Evolutionary conservation across 2,329 filamentous ascomycete species (phyloP).

Genomic region (Westerdykella ornata): DNA sequence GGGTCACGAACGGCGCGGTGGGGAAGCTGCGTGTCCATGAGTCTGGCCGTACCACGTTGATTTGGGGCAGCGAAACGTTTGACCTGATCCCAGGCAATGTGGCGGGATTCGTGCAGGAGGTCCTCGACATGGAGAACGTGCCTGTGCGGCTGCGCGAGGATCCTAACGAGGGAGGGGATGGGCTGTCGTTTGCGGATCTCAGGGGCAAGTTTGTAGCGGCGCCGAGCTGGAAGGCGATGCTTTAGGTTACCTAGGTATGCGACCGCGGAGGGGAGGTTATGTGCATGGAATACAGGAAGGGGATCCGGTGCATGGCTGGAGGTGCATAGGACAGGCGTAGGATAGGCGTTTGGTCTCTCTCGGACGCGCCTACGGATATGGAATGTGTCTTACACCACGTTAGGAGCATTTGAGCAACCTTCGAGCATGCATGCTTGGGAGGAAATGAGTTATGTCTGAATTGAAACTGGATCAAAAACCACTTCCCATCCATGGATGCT

Average conservation of each 20-base stretch:
- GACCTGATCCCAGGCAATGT: slow-evolving; percentile 52
- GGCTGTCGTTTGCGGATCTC: slow-evolving; percentile 55
- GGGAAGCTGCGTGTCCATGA: slow-evolving; percentile 57
- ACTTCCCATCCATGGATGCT: no score
- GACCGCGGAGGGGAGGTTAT: no score
- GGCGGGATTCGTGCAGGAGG: slow-evolving; percentile 55
- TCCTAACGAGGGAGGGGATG: slow-evolving; percentile 37
- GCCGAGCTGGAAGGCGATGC: slow-evolving; percentile 54
- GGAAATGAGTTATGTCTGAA: no score
- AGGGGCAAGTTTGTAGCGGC: slow-evolving; percentile 58
- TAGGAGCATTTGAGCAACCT: no score
- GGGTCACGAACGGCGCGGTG: slow-evolving; percentile 47
- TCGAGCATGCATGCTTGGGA: no score
- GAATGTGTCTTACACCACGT: no score
- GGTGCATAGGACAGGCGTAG: not conserved
- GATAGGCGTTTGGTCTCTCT: not conserved
- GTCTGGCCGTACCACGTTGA: slow-evolving; percentile 55
- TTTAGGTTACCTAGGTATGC: slow-evolving; percentile 17
- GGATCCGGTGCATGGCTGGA: not conserved
- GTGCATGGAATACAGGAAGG: no score
- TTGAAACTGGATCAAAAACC: no score
- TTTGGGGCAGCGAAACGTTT: slow-evolving; percentile 57
- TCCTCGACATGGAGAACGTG: slow-evolving; percentile 37
- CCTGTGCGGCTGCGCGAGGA: slow-evolving; percentile 32
- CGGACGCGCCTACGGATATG: not conserved